Evolutionary conservation across 106 monocot genomes (phyloP), one percentile per base, ranked within the genome.

Genomic region (Platanthera guangdongensis): DNA sequence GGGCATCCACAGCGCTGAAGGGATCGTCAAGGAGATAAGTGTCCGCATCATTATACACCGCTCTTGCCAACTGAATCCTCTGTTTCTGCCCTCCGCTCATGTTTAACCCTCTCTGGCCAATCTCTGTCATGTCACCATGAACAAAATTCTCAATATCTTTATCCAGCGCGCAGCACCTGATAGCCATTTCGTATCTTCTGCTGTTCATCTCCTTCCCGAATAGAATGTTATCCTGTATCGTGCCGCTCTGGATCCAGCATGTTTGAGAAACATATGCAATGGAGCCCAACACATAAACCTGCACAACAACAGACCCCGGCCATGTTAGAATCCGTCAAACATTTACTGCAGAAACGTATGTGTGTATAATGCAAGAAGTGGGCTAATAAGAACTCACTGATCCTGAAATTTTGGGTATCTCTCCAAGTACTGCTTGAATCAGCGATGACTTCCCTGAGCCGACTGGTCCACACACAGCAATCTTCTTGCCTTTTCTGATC

Each of bases 61-160:
- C 95, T 84, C 95, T 80, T 9, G 95, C 95, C 3, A 95, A 80
- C 70, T 95, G 95, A 79, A 93, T 85, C 84, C 95, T 88, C 73
- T 95, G 95, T 77, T 90, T 95, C 82, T 95, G 95, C 9, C 95
- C 95, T 4, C 95, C 95, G 67, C 95, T 95, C 92, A 95, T 83
- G 74, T 95, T 95, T 8, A 95, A 50, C 18, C 95, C 95, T 84
- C 92, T 90, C 84, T 95, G 90, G 1, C 95, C 95, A 16, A 95
- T 95, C 79, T 95, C 95, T 3, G 95, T 95, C 5, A 88, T 82
- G 50, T 95, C 95, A 28, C 92, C 87, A 78, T 93, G 78, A 71
- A 78, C 74, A 63, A 95, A 95, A 60, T 76, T 88, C 32, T 85
- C 88, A 2, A 95, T 82, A 47, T 95, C 95, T 78, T 95, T 92